These are phyloP conservation scores for Monilinia polystroma DNA, from an alignment of 2,329 filamentous ascomycete species.

Conservation along the genomic window DNA sequence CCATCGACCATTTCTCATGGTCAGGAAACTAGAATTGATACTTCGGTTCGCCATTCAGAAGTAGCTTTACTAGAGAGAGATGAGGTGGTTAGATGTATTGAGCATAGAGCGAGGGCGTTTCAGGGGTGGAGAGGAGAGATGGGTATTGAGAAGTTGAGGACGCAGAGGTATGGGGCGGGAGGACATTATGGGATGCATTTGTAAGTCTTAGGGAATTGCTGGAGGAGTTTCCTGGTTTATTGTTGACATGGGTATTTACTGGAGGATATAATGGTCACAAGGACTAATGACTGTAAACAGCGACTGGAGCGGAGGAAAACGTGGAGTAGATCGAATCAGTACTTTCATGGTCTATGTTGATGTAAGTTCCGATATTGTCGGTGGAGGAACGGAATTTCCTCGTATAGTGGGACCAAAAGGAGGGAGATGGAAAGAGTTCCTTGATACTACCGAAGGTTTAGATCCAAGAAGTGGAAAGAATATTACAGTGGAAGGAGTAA, in stretches of 20 bases:
- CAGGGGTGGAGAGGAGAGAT: conserved; percentile 59
- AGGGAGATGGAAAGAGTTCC: conserved; percentile 54
- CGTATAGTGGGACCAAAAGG: conserved; percentile 45
- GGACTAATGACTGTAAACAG: conserved; percentile 49
- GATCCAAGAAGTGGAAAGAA: conserved; percentile 28
- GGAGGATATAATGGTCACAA: not conserved
- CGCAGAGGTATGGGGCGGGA: conserved; percentile 58
- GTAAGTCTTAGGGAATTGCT: not conserved
- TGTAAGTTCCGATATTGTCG: conserved; percentile 45
- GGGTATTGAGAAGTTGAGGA: conserved; percentile 60
- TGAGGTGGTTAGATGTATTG: conserved; percentile 55
- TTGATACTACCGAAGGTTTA: conserved; percentile 49
- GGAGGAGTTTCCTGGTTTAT: not conserved
- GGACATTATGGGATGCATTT: conserved; percentile 50
- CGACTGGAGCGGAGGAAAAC: conserved; percentile 52
- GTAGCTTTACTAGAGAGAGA: conserved; percentile 49
- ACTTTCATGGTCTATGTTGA: conserved; percentile 63
- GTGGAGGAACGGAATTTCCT: conserved; percentile 62
- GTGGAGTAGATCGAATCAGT: conserved; percentile 47
- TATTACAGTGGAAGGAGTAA: conserved; percentile 46
- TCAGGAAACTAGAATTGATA: conserved; percentile 48
- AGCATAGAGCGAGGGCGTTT: conserved; percentile 55
- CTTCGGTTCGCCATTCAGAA: conserved; percentile 52
- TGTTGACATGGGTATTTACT: not conserved
- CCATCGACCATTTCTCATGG: conserved; percentile 55